These are phyloP conservation scores for Floccularia luteovirens DNA, from an alignment of 768 basidiomycete genomes.

Conservation along the genomic window DNA sequence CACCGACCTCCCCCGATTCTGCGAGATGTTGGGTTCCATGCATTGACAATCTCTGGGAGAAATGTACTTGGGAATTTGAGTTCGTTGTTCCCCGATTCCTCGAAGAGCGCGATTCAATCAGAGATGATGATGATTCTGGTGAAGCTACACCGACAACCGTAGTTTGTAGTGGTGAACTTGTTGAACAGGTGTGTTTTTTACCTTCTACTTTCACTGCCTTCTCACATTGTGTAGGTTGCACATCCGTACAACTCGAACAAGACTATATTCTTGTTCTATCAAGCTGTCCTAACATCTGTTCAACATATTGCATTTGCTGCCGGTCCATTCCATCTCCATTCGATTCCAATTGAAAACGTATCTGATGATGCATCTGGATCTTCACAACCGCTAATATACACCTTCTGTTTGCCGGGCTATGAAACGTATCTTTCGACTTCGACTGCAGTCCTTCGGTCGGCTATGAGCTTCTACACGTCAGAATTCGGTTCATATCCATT, in stretches of 20 bases:
- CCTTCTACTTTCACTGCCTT: slow-evolving; percentile 4
- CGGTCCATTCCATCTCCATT: slow-evolving; percentile 82
- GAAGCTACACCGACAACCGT: slow-evolving; percentile 77
- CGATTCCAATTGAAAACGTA: slow-evolving; percentile 55
- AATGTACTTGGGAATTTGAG: slow-evolving; percentile 98
- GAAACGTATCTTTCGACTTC: slow-evolving; percentile 65
- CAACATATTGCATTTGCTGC: slow-evolving; percentile 96
- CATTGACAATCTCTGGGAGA: slow-evolving; percentile 89
- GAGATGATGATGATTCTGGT: slow-evolving; percentile 41
- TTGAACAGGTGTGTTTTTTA: slow-evolving; percentile 68
- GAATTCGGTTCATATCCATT: slow-evolving; percentile 97
- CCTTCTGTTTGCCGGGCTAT: slow-evolving; percentile 89
- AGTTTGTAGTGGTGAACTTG: slow-evolving; percentile 89
- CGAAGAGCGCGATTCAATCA: slow-evolving; percentile 46
- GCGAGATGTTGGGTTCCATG: slow-evolving; percentile 99
- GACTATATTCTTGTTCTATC: slow-evolving; percentile 89
- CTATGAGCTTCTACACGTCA: slow-evolving; percentile 87
- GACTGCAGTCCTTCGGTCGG: slow-evolving; percentile 70
- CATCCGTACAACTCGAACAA: slow-evolving; percentile 93
- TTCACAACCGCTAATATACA: slow-evolving; percentile 74
- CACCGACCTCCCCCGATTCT: slow-evolving; percentile 78
- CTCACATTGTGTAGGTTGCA: slow-evolving; percentile 49
- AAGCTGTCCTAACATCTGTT: slow-evolving; percentile 81
- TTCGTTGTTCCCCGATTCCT: slow-evolving; percentile 85
- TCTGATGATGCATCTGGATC: slow-evolving; percentile 56